Evolutionary conservation across 202 grass and related monocot species (phyloP), one percentile per base, ranked within the genome.

Genomic region (Schoenoplectus tabernaemontani): DNA sequence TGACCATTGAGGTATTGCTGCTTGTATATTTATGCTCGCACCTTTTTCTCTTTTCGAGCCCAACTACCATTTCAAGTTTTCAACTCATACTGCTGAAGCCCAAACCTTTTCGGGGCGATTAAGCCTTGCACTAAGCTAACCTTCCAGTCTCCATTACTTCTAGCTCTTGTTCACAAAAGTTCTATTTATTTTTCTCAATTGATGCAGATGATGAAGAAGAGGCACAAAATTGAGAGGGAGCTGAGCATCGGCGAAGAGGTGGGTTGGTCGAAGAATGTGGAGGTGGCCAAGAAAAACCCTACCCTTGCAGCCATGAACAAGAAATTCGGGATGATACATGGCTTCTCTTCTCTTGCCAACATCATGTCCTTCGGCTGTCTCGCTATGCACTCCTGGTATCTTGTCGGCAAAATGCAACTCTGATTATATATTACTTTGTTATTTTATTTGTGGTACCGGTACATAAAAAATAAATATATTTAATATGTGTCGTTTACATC

Each of bases 251-350:
- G 93, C 12, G 13, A 67, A 9, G 90, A 97, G 87, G 85, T 97
- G 2, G 93, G 93, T 12, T 76, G 65, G 63, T 89, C 90, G 10
- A 93, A 83, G 87, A 97, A 91, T 20, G 7, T 60, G 7, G 90
- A 93, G 37, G 71, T 57, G 6, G 83, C 90, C 7, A 93, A 91
- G 81, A 89, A 62, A 6, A 93, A 65, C 65, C 87, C 90, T 1
- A 57, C 47, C 15, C 83, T 97, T 11, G 63, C 73, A 1, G 54
- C 90, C 0, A 89, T 97, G 85, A 97, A 97, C 85, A 84, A 76
- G 83, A 97, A 91, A 76, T 97, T 97, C 6, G 83, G 90, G 50
- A 93, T 91, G 88, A 91, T 97, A 76, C 93, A 97, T 5, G 90
- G 88, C 5, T 79, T 93, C 41, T 97, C 93, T 5, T 93, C 93